Conservation (phyloP, 2,329 filamentous ascomycete genomes). For the Oidium heveae region DNA sequence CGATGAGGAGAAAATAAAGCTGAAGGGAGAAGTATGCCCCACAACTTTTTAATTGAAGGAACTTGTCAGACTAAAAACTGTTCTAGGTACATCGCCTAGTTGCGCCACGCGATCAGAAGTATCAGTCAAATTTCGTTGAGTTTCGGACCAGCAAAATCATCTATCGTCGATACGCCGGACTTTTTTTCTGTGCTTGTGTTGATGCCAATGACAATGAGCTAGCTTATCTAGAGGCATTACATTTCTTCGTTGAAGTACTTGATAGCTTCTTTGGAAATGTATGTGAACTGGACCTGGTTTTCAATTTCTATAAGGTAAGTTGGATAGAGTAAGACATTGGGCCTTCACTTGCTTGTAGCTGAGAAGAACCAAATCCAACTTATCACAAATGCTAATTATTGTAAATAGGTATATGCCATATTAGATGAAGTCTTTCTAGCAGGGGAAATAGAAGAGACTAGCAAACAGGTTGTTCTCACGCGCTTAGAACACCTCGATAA, state of each 20-base stretch:
- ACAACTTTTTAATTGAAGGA: not conserved
- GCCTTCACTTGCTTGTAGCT: too few species aligned
- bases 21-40: conserved; percentile 64
- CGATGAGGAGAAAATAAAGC: conserved; percentile 96
- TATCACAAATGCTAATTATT: not conserved
- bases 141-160: conserved; percentile 87
- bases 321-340: too few species aligned
- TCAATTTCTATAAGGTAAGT: conserved; percentile 46
- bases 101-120: conserved; percentile 92
- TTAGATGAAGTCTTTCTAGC: conserved; percentile 95
- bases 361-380: not conserved
- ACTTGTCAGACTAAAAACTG: not conserved
- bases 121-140: conserved; percentile 99
- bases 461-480: conserved; percentile 91
- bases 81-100: conserved; percentile 78
- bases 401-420: conserved; percentile 64
- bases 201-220: conserved; percentile 98
- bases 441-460: conserved; percentile 95
- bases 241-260: conserved; percentile 97
- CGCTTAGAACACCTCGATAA: conserved; percentile 89
- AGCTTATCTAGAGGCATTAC: conserved; percentile 87
- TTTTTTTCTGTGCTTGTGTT: conserved; percentile 98
- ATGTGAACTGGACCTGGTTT: conserved; percentile 81
- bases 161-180: conserved; percentile 85
- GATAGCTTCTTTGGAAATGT: conserved; percentile 98